Conservation (phyloP, 106 monocot genomes). For the Platanthera zijinensis region DNA sequence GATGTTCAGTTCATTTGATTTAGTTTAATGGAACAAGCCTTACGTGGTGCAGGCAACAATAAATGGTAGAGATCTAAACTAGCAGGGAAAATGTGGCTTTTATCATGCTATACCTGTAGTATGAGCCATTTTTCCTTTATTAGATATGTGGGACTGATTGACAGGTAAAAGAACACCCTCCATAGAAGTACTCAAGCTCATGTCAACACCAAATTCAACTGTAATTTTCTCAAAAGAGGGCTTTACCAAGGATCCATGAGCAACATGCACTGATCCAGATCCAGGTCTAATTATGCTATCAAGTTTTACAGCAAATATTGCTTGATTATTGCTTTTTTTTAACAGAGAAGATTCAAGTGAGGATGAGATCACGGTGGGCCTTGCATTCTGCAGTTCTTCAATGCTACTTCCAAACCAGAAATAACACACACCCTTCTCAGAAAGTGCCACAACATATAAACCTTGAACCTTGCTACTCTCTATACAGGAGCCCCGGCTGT, state of each 20-base stretch:
- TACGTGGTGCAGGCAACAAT: background rate
- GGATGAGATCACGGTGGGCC: slow-evolving; percentile 62
- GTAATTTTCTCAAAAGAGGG: slow-evolving; percentile 70
- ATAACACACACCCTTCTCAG: slow-evolving; percentile 73
- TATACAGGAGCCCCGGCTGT: slow-evolving; percentile 32
- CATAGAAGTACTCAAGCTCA: slow-evolving; percentile 37
- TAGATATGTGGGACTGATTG: slow-evolving; percentile 14
- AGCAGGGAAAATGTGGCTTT: background rate
- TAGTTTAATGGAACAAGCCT: background rate
- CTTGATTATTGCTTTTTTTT: slow-evolving; percentile 21
- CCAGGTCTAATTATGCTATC: slow-evolving; percentile 25
- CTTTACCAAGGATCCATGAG: slow-evolving; percentile 65
- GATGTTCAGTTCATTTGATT: background rate
- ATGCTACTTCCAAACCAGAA: slow-evolving; percentile 71
- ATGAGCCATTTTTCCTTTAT: slow-evolving; percentile 32
- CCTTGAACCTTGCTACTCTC: slow-evolving; percentile 18
- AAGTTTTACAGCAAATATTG: slow-evolving; percentile 76
- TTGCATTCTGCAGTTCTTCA: slow-evolving; percentile 48
- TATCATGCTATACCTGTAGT: slow-evolving; percentile 33
- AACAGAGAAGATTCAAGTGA: slow-evolving; percentile 19
- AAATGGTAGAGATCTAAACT: background rate
- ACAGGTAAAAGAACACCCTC: slow-evolving; percentile 61
- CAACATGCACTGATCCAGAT: slow-evolving; percentile 40
- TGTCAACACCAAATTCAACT: slow-evolving; percentile 56
- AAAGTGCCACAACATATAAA: slow-evolving; percentile 71